Evolutionary conservation across 2,329 filamentous ascomycete species (phyloP).

Genomic region (Pochonia chlamydosporia): DNA sequence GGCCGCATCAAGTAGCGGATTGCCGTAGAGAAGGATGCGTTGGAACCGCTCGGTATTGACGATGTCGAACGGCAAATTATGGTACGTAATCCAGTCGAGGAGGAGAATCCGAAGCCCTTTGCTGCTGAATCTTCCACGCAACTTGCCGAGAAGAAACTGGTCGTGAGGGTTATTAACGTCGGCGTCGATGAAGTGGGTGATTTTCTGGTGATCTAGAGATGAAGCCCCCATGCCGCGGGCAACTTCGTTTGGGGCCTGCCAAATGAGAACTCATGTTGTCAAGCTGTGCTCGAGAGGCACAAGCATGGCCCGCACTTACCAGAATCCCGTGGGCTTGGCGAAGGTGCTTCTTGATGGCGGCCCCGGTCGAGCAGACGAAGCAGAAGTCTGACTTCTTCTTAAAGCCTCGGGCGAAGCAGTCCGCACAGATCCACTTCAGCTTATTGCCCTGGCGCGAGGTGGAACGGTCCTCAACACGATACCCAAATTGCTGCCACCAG

Average conservation of each 20-base stretch:
- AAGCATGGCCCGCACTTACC: neutral
- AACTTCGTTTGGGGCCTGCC: neutral
- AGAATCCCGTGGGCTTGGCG: neutral
- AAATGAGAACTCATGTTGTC: neutral
- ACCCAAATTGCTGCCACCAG: neutral
- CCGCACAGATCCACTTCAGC: neutral
- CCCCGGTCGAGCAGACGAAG: neutral
- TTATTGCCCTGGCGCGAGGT: neutral
- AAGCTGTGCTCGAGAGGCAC: neutral
- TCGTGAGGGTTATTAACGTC: too few relatives aligned
- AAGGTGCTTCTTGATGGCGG: neutral
- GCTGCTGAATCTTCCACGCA: too few relatives aligned
- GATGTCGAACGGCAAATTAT: too few relatives aligned
- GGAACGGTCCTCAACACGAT: neutral
- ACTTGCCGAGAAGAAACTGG: too few relatives aligned
- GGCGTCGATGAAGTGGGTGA: neutral
- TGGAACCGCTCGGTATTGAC: too few relatives aligned
- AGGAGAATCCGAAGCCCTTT: too few relatives aligned
- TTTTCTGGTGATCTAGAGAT: neutral
- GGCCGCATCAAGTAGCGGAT: too few relatives aligned
- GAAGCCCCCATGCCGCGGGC: neutral
- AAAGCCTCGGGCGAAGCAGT: neutral
- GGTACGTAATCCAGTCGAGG: too few relatives aligned
- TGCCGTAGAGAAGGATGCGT: too few relatives aligned
- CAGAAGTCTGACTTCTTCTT: constrained; percentile 1